These are phyloP conservation scores for Gaeumannomyces sp. DNA, from an alignment of 2,329 filamentous ascomycete genomes.

Conservation along the genomic window DNA sequence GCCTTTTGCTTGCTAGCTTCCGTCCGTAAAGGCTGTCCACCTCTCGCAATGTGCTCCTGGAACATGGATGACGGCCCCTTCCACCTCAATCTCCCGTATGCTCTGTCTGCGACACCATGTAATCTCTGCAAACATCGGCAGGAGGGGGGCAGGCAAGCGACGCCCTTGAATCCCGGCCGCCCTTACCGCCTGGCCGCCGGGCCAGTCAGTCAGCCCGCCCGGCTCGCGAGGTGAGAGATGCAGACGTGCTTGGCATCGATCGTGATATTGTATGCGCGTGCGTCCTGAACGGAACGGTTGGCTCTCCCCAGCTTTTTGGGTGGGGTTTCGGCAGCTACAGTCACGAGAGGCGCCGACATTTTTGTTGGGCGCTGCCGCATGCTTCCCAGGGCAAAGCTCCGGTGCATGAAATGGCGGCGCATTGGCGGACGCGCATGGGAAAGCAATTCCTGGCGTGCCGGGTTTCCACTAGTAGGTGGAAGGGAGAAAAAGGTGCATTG, in stretches of 20 bases:
- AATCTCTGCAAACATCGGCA: background rate
- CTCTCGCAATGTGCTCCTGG: background rate
- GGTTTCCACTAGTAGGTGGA: background rate
- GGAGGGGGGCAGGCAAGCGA: background rate
- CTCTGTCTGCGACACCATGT: background rate
- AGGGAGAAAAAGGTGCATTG: background rate
- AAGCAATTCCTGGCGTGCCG: background rate
- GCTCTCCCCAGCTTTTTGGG: too few species aligned
- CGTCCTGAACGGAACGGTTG: too few species aligned
- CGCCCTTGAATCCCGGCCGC: background rate
- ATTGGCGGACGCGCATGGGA: background rate
- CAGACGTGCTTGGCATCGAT: background rate
- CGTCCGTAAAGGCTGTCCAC: background rate
- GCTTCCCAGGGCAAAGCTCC: background rate
- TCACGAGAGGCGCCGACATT: background rate
- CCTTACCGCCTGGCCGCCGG: background rate
- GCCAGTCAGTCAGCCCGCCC: background rate
- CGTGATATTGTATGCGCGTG: background rate
- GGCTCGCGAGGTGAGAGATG: background rate
- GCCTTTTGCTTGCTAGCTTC: too few species aligned
- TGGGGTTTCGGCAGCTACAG: background rate
- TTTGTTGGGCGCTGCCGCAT: background rate
- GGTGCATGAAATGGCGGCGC: background rate
- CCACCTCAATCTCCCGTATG: background rate
- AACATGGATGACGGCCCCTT: background rate